Conservation (phyloP, 495 filamentous ascomycete genomes). For the Talaromyces borbonicus region DNA sequence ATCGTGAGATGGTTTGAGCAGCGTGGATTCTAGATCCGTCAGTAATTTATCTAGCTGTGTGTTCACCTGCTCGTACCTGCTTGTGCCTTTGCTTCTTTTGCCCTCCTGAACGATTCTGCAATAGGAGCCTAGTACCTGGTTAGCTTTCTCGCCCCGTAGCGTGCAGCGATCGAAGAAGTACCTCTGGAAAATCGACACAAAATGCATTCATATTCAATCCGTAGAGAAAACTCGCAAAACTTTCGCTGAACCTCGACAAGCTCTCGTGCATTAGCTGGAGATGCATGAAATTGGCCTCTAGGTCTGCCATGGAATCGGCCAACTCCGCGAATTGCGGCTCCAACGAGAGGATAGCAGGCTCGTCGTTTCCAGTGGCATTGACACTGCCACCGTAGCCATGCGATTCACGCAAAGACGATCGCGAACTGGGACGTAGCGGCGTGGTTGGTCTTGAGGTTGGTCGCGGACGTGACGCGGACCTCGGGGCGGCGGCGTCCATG, state of each 20-base stretch:
- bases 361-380: slow-evolving; percentile 35
- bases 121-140: slow-evolving; percentile 48
- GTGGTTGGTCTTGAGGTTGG: slow-evolving; percentile 76
- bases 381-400: slow-evolving; percentile 42
- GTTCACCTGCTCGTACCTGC: slow-evolving; percentile 21
- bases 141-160: slow-evolving; percentile 6
- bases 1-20: slow-evolving; percentile 26
- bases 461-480: slow-evolving; percentile 32
- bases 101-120: slow-evolving; percentile 62
- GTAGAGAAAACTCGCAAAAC: slow-evolving; percentile 89
- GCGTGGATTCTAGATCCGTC: not conserved
- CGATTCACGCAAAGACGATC: slow-evolving; percentile 71
- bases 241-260: slow-evolving; percentile 87
- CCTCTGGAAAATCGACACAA: slow-evolving; percentile 96
- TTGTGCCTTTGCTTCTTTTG: slow-evolving; percentile 44
- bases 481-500: slow-evolving; percentile 26
- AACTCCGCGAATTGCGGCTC: slow-evolving; percentile 89
- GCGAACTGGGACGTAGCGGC: slow-evolving; percentile 82
- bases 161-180: slow-evolving; percentile 21
- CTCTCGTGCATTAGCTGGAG: slow-evolving; percentile 96
- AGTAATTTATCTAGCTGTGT: not conserved
- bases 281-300: slow-evolving; percentile 96
- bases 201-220: slow-evolving; percentile 98
- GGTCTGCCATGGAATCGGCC: slow-evolving; percentile 85
- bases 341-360: slow-evolving; percentile 69